Percentiles rank a stretch among this genome's conserved stretches.
Conservation (phyloP, 495 filamentous ascomycete genomes). For the Rusavskia elegans region DNA sequence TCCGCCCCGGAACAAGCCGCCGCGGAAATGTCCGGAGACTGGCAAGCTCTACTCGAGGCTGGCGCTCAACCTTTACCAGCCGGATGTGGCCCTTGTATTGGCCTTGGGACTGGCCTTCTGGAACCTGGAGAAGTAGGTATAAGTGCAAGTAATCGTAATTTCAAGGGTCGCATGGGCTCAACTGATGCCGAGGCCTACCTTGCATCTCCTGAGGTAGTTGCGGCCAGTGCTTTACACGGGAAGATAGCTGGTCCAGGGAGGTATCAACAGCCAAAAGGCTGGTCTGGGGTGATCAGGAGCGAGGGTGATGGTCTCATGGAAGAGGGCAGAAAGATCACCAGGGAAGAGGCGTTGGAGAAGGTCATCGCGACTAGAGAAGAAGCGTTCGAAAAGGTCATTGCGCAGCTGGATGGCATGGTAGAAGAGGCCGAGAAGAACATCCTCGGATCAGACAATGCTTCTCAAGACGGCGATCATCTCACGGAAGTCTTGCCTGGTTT, state of each 20-base stretch:
- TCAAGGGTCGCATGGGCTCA: conserved; percentile 84
- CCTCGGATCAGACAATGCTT: conserved; percentile 8
- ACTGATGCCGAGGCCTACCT: conserved; percentile 77
- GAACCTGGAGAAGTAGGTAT: conserved; percentile 84
- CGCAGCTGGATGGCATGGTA: conserved; percentile 47
- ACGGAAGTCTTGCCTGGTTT: conserved; percentile 36
- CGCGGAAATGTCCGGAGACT: conserved; percentile 73
- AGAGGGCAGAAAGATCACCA: conserved; percentile 42
- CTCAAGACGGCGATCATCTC: conserved; percentile 18
- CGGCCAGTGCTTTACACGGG: conserved; percentile 68
- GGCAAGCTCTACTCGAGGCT: conserved; percentile 69
- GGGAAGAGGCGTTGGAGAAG: conserved; percentile 53
- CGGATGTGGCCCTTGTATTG: conserved; percentile 84
- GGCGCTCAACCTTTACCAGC: conserved; percentile 62
- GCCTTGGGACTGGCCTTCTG: conserved; percentile 69
- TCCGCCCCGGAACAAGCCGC: conserved; percentile 62
- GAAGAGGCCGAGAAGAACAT: conserved; percentile 27
- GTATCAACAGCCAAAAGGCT: conserved; percentile 56
- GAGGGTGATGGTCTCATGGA: conserved; percentile 50
- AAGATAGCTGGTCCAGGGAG: conserved; percentile 65
- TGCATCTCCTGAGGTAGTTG: conserved; percentile 79
- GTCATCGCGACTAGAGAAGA: conserved; percentile 35
- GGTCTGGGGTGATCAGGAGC: conserved; percentile 48
- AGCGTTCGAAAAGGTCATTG: conserved; percentile 52
- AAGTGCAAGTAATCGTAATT: conserved; percentile 76